Evolutionary conservation across 2,329 filamentous ascomycete species (phyloP).

Genomic region (Aspergillus aculeatinus): DNA sequence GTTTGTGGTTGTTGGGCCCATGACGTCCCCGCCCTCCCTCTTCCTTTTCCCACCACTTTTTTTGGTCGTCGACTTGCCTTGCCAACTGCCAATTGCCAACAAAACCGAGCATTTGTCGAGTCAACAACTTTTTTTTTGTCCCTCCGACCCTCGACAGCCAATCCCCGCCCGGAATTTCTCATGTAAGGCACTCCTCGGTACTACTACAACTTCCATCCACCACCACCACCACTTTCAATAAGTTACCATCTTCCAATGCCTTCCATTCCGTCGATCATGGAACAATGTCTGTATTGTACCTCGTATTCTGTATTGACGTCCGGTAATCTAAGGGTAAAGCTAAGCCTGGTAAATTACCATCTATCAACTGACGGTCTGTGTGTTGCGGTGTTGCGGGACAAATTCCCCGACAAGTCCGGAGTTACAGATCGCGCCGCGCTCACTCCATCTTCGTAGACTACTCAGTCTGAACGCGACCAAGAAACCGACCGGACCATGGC

Average conservation of each 20-base stretch:
- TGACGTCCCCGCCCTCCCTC: conserved; percentile 4
- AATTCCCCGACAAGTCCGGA: background rate
- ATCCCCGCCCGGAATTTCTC: background rate
- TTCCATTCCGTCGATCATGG: background rate
- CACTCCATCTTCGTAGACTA: background rate
- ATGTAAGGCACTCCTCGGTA: background rate
- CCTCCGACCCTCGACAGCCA: no score
- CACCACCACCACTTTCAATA: no score
- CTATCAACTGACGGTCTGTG: background rate
- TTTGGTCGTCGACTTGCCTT: background rate
- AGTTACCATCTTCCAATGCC: background rate
- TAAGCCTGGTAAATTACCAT: no score
- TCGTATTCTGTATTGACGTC: no score
- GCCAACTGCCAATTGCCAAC: background rate
- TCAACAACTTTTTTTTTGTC: background rate
- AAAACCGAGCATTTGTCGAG: conserved; percentile 6
- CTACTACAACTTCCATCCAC: no score
- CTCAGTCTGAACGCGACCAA: background rate
- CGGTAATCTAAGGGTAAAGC: no score
- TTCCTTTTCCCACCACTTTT: conserved; percentile 18
- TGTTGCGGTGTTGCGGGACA: background rate
- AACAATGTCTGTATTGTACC: background rate
- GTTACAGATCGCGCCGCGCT: background rate
- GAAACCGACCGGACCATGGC: background rate
- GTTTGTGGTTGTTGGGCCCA: conserved; percentile 26